phyloP scores from a whole-genome alignment of 805 yeast genomes.

The Ogataea naganishii region DNA sequence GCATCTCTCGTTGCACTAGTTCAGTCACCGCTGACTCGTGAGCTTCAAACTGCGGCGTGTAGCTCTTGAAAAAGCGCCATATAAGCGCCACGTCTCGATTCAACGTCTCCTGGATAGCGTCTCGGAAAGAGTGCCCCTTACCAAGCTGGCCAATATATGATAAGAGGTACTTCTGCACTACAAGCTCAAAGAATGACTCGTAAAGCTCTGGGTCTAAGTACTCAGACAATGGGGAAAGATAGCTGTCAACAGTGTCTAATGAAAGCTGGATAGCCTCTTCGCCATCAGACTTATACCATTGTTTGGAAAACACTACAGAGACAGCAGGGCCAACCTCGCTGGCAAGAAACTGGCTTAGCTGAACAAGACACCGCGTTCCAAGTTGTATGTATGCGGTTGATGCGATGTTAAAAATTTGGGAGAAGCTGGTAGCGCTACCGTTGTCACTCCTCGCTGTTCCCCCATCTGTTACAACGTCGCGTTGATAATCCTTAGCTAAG shows the following conservation, averaged over 20 bases:
- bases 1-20: conserved; percentile 40
- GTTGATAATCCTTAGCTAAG: conserved; percentile 15
- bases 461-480: conserved; percentile 11
- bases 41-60: too few species aligned
- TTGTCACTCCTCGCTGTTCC: too few species aligned
- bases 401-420: too few species aligned
- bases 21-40: too few species aligned
- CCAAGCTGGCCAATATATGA: conserved; percentile 20
- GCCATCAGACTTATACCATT: conserved; percentile 20
- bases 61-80: too few species aligned
- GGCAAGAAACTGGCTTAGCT: conserved; percentile 15
- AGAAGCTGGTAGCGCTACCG: too few species aligned
- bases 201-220: conserved; percentile 20
- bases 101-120: too few species aligned
- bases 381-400: conserved; percentile 13
- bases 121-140: neutral
- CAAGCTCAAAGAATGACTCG: conserved; percentile 20
- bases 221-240: conserved; percentile 19
- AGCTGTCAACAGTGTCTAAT: conserved; percentile 17
- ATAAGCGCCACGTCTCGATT: too few species aligned
- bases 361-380: conserved; percentile 19
- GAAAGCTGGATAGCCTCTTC: conserved; percentile 16
- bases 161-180: conserved; percentile 31
- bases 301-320: conserved; percentile 15
- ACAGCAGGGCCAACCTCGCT: conserved; percentile 16